Percentiles rank a stretch among this genome's conserved stretches.
phyloP scores from a whole-genome alignment of 345 rosid genomes.

The Cardamine resedifolia region DNA sequence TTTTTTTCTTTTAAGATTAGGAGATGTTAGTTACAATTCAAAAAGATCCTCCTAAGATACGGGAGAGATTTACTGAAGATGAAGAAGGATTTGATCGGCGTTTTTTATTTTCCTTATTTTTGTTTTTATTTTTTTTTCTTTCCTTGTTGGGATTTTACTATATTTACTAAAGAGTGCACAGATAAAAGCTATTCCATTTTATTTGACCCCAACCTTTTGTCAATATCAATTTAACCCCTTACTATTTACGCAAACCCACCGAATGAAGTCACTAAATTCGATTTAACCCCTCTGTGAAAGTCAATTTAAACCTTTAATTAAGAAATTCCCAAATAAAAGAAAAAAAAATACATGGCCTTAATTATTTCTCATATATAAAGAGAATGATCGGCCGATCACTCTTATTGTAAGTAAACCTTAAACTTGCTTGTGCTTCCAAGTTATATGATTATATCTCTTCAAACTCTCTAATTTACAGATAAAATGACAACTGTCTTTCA shows the following conservation, averaged over 20 bases:
- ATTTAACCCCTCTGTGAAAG: neutral
- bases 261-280: neutral
- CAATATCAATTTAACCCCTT: neutral
- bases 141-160: neutral
- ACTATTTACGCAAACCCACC: neutral
- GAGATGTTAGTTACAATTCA: no score
- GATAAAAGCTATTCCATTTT: neutral
- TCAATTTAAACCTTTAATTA: neutral
- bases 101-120: conserved; percentile 11
- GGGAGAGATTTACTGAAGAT: neutral
- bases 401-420: conserved; percentile 28
- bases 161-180: neutral
- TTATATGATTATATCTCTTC: neutral
- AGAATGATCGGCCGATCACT: neutral
- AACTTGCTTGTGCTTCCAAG: conserved; percentile 4
- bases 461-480: conserved; percentile 24
- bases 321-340: neutral
- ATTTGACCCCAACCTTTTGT: neutral
- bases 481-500: conserved; percentile 1
- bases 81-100: conserved; percentile 29
- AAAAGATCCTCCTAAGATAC: no score
- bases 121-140: neutral
- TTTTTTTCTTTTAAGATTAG: no score
- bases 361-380: neutral
- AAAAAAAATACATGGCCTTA: neutral